These are phyloP conservation scores for Huntiella moniliformis DNA, from an alignment of 2,329 filamentous ascomycete genomes.

Conservation along the genomic window DNA sequence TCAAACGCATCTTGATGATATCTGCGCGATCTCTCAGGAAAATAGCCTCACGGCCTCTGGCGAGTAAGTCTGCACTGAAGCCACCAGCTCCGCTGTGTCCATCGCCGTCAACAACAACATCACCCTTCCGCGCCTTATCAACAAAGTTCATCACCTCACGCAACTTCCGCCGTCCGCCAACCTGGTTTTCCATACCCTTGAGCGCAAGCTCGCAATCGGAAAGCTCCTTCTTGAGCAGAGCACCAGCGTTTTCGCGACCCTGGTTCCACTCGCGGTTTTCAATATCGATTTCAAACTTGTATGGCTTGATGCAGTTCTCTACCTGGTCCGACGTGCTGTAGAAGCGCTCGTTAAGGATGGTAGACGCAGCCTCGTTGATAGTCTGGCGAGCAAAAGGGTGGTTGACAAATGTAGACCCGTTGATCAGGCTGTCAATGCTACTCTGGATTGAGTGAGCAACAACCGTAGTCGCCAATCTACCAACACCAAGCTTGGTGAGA, in stretches of 20 bases:
- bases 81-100: slow-evolving; percentile 73
- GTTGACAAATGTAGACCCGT: slow-evolving; percentile 63
- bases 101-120: slow-evolving; percentile 69
- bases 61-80: slow-evolving; percentile 73
- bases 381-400: slow-evolving; percentile 85
- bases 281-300: slow-evolving; percentile 94
- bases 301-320: slow-evolving; percentile 97
- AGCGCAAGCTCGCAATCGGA: slow-evolving; percentile 64
- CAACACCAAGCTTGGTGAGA: slow-evolving; percentile 85
- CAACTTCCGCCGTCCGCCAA: slow-evolving; percentile 70
- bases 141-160: slow-evolving; percentile 82
- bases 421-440: slow-evolving; percentile 62
- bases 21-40: slow-evolving; percentile 86
- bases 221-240: slow-evolving; percentile 72
- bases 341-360: slow-evolving; percentile 81
- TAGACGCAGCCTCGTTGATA: slow-evolving; percentile 79
- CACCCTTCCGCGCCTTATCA: slow-evolving; percentile 72
- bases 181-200: slow-evolving; percentile 52
- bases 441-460: slow-evolving; percentile 74
- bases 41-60: slow-evolving; percentile 73
- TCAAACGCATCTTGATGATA: slow-evolving; percentile 74
- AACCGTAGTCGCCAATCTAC: slow-evolving; percentile 77
- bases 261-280: slow-evolving; percentile 76
- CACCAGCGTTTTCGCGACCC: slow-evolving; percentile 64
- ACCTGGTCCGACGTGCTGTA: slow-evolving; percentile 97